Conservation (phyloP, 768 basidiomycete species). For the Candolleomyces aberdarensis region DNA sequence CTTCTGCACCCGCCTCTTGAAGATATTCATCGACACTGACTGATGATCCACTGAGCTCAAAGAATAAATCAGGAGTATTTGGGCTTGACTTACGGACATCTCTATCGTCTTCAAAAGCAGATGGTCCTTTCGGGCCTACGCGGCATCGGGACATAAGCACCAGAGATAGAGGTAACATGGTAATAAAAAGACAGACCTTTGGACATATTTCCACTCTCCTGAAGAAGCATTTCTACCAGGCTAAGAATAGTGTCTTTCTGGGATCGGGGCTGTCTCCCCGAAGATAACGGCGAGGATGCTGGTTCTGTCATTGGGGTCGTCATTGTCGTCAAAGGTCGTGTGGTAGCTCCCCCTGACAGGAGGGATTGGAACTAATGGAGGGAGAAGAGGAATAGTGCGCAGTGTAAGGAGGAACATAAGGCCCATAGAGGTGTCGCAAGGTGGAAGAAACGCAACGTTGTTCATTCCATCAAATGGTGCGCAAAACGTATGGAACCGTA, state of each 20-base stretch:
- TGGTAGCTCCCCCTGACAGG: neutral
- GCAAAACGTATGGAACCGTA: neutral
- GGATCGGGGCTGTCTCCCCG: conserved; percentile 28
- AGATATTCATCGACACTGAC: conserved; percentile 68
- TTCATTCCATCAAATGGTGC: neutral
- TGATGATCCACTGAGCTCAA: conserved; percentile 14
- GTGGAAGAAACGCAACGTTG: neutral
- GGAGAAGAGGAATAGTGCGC: neutral
- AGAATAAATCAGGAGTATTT: neutral
- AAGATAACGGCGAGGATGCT: conserved; percentile 15
- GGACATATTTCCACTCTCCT: conserved; percentile 29
- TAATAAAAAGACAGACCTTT: conserved; percentile 23
- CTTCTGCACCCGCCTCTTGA: conserved; percentile 64
- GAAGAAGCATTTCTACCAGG: conserved; percentile 48
- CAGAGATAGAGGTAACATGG: neutral
- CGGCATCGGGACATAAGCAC: conserved; percentile 22
- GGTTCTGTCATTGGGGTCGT: neutral
- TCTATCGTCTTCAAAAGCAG: conserved; percentile 59
- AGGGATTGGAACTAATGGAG: neutral
- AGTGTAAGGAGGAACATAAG: neutral
- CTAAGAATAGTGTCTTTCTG: conserved; percentile 47
- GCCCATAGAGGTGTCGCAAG: neutral
- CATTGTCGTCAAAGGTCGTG: neutral
- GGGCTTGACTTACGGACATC: conserved; percentile 55
- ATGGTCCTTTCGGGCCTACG: conserved; percentile 27